Percentiles rank a stretch among this genome's conserved stretches.
These are phyloP conservation scores for Solanum chilense DNA, from an alignment of 257 asterid species.

Conservation along the genomic window DNA sequence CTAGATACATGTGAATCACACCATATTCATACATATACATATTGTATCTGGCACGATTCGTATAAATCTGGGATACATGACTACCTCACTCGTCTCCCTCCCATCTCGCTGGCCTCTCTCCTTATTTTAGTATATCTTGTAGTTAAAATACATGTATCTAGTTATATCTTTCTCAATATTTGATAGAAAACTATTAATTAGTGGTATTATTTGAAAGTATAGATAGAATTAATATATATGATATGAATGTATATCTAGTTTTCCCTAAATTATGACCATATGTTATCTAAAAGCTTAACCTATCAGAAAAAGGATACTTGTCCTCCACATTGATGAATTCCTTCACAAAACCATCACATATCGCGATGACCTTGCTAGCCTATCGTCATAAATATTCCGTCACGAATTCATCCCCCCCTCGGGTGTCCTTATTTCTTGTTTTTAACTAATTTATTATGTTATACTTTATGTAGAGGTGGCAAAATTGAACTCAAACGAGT, in stretches of 20 bases:
- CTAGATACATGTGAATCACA: background rate
- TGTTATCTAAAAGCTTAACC: background rate
- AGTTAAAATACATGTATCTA: background rate
- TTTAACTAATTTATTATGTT: background rate
- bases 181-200: too few species aligned
- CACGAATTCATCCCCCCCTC: background rate
- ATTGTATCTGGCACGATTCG: background rate
- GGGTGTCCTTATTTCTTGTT: background rate
- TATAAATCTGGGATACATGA: too few species aligned
- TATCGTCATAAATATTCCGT: background rate
- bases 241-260: background rate
- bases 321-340: background rate
- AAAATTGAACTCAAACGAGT: conserved; percentile 64
- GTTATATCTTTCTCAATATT: background rate
- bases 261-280: background rate
- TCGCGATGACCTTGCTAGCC: background rate
- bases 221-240: too few species aligned
- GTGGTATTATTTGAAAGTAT: background rate
- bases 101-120: background rate
- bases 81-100: background rate
- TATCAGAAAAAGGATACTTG: background rate
- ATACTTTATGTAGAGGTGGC: conserved; percentile 36
- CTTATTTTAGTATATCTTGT: background rate
- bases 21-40: too few species aligned
- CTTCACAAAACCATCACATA: background rate